Base-by-base conservation (phyloP, 352 stramenopile genomes). In the Pythium aristosporum region DNA sequence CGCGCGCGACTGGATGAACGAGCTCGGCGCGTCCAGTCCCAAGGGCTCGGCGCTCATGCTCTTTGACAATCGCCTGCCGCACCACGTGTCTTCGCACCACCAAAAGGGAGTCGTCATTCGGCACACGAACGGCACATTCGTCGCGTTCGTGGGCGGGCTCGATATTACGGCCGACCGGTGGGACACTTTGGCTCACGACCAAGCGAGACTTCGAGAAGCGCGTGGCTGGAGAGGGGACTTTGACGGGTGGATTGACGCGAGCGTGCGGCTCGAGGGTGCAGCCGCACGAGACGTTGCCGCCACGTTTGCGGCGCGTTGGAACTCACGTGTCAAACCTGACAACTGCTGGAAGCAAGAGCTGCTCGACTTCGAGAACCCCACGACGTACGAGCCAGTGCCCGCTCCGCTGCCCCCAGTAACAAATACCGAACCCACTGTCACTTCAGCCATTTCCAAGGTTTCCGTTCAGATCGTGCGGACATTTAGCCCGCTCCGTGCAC, bases 261-360 rank as follows among this genome's bases (percentile, higher is more conserved):
- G 78, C 15, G 53, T 85, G 23, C 72, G 78, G 0, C 74, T 92
- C 16, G 58, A 79, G 2, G 79, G 80, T 0, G 74, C 73, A 0
- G 83, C 76, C 1, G 70, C 78, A 2, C 63, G 72, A 21, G 77
- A 88, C 39, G 76, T 92, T 0, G 75, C 66, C 2, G 63, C 63
- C 28, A 92, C 87, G 53, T 90, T 89, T 30, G 23, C 85, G 2
- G 43, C 50, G 11, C 77, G 80, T 3, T 89, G 79, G 79, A 92
- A 89, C 57, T 69, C 49, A 25, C 44, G 55, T 2, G 34, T 15
- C 15, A 39, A 78, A 44, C 65, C 72, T 3, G 60, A 63, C 20
- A 46, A 55, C 13, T 46, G 39, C 39, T 46, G 25, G 48, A 36
- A 39, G 9, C 53, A 74, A 36, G 52, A 75, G 12, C 48, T 28